A percentile compares a stretch with the other conserved stretches of the same genome.
Conservation (phyloP, 2,329 filamentous ascomycete species). For the Aspergillus sp. region DNA sequence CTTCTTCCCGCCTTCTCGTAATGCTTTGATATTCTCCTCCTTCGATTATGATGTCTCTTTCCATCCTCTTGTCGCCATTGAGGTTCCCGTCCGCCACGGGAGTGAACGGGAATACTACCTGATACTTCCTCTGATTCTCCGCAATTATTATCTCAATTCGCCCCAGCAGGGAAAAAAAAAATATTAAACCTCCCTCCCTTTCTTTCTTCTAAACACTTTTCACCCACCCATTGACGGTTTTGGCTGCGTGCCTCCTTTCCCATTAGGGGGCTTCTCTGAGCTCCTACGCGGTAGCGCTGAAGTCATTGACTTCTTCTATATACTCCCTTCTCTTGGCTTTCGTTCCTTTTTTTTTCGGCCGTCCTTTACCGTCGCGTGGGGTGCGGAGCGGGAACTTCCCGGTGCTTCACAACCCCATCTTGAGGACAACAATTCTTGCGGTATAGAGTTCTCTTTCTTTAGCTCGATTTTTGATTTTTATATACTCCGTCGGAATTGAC, state of each 20-base stretch:
- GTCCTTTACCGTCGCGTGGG: slow-evolving; percentile 11
- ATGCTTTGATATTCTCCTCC: slow-evolving; percentile 13
- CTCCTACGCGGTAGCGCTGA: background rate
- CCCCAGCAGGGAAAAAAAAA: slow-evolving; percentile 18
- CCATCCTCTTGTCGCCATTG: slow-evolving; percentile 21
- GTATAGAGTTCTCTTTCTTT: too few relatives aligned
- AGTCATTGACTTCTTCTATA: slow-evolving; percentile 3
- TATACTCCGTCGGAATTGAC: background rate
- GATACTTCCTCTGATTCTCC: slow-evolving; percentile 14
- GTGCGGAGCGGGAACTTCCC: slow-evolving; percentile 5
- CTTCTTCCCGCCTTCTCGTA: slow-evolving; percentile 12
- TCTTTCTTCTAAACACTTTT: slow-evolving; percentile 7
- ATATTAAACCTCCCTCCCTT: slow-evolving; percentile 22
- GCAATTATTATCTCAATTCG: slow-evolving; percentile 9
- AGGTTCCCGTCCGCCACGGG: slow-evolving; percentile 37
- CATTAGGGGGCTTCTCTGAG: background rate
- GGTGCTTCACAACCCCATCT: slow-evolving; percentile 1
- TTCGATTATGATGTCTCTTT: slow-evolving; percentile 30
- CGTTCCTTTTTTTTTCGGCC: slow-evolving; percentile 6
- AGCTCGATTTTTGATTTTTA: too few relatives aligned
- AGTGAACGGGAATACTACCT: slow-evolving; percentile 36
- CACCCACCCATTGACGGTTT: slow-evolving; percentile 1
- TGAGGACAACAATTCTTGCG: slow-evolving; percentile 1
- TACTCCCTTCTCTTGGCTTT: slow-evolving; percentile 6
- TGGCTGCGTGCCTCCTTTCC: slow-evolving; percentile 5